A percentile compares a stretch with the other conserved stretches of the same genome.
phyloP scores from a whole-genome alignment of 305 asterid genomes.

The Plantago coronopus region DNA sequence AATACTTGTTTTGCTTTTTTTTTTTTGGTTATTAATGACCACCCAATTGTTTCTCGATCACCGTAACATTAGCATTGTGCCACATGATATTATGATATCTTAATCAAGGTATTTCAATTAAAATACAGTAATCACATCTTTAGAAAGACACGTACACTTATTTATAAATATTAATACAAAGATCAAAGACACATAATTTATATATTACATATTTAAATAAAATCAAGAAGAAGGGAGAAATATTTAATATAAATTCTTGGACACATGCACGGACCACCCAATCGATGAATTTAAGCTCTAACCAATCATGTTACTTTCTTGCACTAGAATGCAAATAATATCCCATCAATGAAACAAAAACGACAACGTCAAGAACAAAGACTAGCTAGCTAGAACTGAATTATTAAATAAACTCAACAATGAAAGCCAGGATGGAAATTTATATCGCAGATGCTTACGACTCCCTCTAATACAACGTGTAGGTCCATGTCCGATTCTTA shows the following conservation, averaged over 20 bases:
- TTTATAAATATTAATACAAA: too few species aligned
- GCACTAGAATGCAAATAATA: not conserved
- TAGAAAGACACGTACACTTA: too few species aligned
- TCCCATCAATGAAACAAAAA: conserved; percentile 15
- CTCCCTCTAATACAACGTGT: too few species aligned
- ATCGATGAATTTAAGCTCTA: not conserved
- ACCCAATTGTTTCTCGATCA: too few species aligned
- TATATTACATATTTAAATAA: too few species aligned
- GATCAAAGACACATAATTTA: not conserved
- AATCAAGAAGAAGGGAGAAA: not conserved
- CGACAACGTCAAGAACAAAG: conserved; percentile 1
- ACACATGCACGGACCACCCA: conserved; percentile 10
- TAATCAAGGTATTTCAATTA: too few species aligned
- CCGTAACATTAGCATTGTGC: too few species aligned
- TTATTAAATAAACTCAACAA: not conserved
- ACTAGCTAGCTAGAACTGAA: not conserved
- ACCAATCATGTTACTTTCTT: conserved; percentile 22
- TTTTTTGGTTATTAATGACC: too few species aligned
- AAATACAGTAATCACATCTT: too few species aligned
- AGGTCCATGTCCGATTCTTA: too few species aligned
- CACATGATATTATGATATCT: too few species aligned
- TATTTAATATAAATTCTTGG: not conserved
- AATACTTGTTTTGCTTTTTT: too few species aligned
- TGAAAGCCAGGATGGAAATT: not conserved
- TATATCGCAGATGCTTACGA: not conserved